Base-by-base conservation (phyloP, 768 basidiomycete genomes). In the Peribolospora baueri region DNA sequence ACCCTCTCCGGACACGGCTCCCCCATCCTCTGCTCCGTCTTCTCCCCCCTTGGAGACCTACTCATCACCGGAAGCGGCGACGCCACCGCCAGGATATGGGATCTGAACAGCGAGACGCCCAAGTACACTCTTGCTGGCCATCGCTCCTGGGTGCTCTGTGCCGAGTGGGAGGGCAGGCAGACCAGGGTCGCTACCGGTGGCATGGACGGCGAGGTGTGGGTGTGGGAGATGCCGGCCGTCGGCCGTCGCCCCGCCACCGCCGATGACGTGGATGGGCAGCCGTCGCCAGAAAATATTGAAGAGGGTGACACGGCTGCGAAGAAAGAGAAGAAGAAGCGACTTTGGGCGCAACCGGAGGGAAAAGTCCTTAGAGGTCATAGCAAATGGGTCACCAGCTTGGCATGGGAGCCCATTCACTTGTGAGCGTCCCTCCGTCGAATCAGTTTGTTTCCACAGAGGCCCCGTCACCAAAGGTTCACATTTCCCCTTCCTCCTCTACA, bases 401-500 rank as follows among this genome's bases (percentile, higher is more conserved):
- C 87, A 43, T 97, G 90, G 86, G 93, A 97, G 65, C 91, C 93
- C 5, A 79, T 88, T 50, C 91, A 95, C 67, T 71, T 93, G 81
- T 87, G 61, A 60, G 79, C 69, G 51, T 5, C 39, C 39, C 51
- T 38, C 9, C 42, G 13, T 10, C 48, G 48, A 14, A 14, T 41
- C 36, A 8, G 36, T 7, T 57, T 53, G 1, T 25, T 25, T 1
- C 13, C 51, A 42, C 52, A 52, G 37, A 57, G 47, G 37, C 55
- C 47, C 42, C 7, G 52, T 52, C 46, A 59, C 51, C 14, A 49
- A 59, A 53, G 48, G n/a, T 36, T 41, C n/a, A 58, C 43, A 52
- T 48, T 46, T 37, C 42, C 25, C 9, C 53, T 36, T 49, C 3
- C 13, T 25, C 41, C 48, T 8, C n/a, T 5, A 25, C 55, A 90